Conservation (phyloP, 106 monocot genomes). For the Agapanthus africanus region DNA sequence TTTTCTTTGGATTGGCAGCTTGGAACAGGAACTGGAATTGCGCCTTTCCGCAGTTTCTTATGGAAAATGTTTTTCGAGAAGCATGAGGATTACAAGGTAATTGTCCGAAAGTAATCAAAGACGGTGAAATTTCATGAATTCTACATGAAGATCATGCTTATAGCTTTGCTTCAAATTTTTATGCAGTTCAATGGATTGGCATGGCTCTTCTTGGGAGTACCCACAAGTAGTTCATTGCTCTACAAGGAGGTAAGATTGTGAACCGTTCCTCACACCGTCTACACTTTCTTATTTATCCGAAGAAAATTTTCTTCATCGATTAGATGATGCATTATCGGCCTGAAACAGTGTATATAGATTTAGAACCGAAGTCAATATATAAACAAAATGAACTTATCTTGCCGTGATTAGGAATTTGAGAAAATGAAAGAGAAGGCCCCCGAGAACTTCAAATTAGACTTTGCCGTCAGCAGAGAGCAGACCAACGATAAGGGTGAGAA, state of each 20-base stretch:
- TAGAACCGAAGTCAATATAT: too few species aligned
- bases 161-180: not conserved
- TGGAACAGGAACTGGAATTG: slow-evolving; percentile 94
- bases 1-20: slow-evolving; percentile 47
- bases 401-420: slow-evolving; percentile 70
- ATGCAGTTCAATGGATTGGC: slow-evolving; percentile 94
- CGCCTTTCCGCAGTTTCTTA: slow-evolving; percentile 83
- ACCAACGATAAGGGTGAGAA: slow-evolving; percentile 87
- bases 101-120: not conserved
- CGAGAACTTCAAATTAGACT: slow-evolving; percentile 79
- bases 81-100: slow-evolving; percentile 94
- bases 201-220: slow-evolving; percentile 98
- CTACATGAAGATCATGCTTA: too few species aligned
- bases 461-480: slow-evolving; percentile 96
- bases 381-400: too few species aligned
- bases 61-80: slow-evolving; percentile 99
- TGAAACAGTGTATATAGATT: too few species aligned
- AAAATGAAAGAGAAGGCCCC: slow-evolving; percentile 91
- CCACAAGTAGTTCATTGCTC: slow-evolving; percentile 87
- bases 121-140: not conserved
- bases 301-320: too few species aligned
- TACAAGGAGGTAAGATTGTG: slow-evolving; percentile 99
- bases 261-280: too few species aligned
- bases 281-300: too few species aligned
- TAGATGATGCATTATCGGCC: too few species aligned